Conservation (phyloP, 805 yeast genomes). For the Saccharomyces eubayanus region DNA sequence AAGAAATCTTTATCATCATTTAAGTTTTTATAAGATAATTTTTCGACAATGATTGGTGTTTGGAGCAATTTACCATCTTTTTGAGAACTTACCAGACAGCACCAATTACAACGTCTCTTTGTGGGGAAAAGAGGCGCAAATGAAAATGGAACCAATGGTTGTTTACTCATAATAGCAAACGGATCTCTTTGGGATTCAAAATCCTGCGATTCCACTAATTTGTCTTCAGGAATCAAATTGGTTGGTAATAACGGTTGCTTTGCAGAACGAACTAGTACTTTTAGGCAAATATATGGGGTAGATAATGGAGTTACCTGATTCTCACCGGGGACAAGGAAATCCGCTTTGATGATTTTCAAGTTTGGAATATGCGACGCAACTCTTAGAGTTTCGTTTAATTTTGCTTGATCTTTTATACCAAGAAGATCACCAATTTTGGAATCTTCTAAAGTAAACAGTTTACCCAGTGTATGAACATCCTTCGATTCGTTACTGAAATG, state of each 20-base stretch:
- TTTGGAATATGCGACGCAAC: conserved; percentile 62
- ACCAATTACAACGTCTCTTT: conserved; percentile 45
- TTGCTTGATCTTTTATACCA: conserved; percentile 41
- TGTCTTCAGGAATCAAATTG: conserved; percentile 27
- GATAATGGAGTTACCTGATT: conserved; percentile 59
- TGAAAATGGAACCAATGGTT: conserved; percentile 61
- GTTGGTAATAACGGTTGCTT: conserved; percentile 48
- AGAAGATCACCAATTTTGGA: conserved; percentile 47
- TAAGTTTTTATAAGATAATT: conserved; percentile 24
- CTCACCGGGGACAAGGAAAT: conserved; percentile 86
- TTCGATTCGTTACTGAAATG: conserved; percentile 29
- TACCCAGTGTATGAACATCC: conserved; percentile 54
- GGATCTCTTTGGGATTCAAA: conserved; percentile 69
- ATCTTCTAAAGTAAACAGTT: conserved; percentile 51
- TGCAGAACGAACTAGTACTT: conserved; percentile 69
- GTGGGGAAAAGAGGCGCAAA: conserved; percentile 73
- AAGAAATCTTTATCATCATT: conserved; percentile 12
- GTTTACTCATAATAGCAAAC: conserved; percentile 50
- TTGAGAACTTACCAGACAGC: conserved; percentile 60
- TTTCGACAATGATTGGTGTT: conserved; percentile 36
- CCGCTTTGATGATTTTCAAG: conserved; percentile 58
- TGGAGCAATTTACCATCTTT: conserved; percentile 77
- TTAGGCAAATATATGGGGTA: conserved; percentile 63
- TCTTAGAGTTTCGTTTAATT: conserved; percentile 41
- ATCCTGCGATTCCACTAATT: conserved; percentile 46